These are phyloP conservation scores for Schizopora paradoxa DNA, from an alignment of 1,284 basidiomycete genomes.

Conservation along the genomic window DNA sequence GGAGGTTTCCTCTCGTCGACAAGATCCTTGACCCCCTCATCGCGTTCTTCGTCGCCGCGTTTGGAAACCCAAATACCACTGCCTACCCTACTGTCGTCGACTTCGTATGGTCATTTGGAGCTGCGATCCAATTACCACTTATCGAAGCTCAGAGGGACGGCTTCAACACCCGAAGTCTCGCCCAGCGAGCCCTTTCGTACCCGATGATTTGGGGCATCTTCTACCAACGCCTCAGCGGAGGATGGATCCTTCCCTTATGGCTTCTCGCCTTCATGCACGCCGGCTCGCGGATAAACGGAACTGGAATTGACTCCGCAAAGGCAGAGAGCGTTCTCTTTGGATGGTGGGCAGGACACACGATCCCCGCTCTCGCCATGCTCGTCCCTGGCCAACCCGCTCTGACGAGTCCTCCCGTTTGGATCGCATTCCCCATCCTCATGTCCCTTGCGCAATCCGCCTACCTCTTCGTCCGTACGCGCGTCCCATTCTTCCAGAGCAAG, in stretches of 20 bases:
- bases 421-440: conserved; percentile 18
- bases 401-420: conserved; percentile 10
- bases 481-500: neutral
- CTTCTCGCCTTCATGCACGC: conserved; percentile 14
- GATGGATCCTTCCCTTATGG: conserved; percentile 16
- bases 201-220: conserved; percentile 18
- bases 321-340: conserved; percentile 16
- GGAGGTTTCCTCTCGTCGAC: conserved; percentile 10
- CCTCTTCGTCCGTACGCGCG: conserved; percentile 3
- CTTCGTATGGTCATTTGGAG: conserved; percentile 18
- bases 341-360: conserved; percentile 16
- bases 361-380: conserved; percentile 17
- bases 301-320: conserved; percentile 7
- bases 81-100: conserved; percentile 16
- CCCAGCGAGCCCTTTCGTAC: conserved; percentile 1
- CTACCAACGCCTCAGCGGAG: conserved; percentile 17
- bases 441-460: conserved; percentile 9
- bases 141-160: conserved; percentile 14
- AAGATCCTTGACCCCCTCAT: conserved; percentile 15
- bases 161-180: conserved; percentile 3
- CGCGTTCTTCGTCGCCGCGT: conserved; percentile 17
- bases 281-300: conserved; percentile 5
- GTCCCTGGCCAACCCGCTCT: conserved; percentile 15
- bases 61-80: conserved; percentile 11
- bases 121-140: conserved; percentile 13